Base-by-base conservation (phyloP, 371 early-diverging fungal species). In the Fennellomyces sp. region DNA sequence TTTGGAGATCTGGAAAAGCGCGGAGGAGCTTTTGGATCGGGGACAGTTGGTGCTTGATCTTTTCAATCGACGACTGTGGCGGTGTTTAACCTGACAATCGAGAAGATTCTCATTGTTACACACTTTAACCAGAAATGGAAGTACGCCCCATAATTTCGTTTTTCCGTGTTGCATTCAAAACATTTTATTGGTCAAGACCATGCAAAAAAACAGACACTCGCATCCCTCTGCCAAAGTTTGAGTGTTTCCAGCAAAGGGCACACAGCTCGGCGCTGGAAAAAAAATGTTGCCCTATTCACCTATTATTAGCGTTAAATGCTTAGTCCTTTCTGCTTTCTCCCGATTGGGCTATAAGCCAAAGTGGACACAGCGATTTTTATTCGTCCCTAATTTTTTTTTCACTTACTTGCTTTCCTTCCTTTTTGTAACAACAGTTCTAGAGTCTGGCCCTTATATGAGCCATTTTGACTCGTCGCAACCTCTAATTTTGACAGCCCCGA, bases 371-470 rank as follows among this genome's bases (percentile, higher is more conserved):
- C n/a, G n/a, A 39, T 39, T 11, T 45, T 45, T 45, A 45, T 45
- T 23, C 45, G 45, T 45, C 45, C 21, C 45, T n/a, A n/a, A n/a
- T n/a, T n/a, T n/a, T 36, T 36, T 36, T 36, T 36, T 36, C 38
- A 36, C 11, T n/a, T 36, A 11, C n/a, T 51, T 51, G 15, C 15
- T 17, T 11, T 21, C 49, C 21, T 28, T 28, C 49, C 21, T 10
- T 21, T 21, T 15, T n/a, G 4, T 28, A 23, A 49, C 49, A 2
- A 51, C 21, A 21, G 6, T 5, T 5, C 33, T 23, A 26, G 23
- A 51, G 28, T 51, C 30, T 31, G 51, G 28, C 33, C 51, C 23
- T 13, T 28, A 23, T 31, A 51, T 51, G 51, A 51, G 51, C 51
- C 28, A 51, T 45, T 45, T 45, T 11, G 45, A 45, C n/a, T 15